Evolutionary conservation across 2,329 filamentous ascomycete genomes (phyloP).

Genomic region (Verticillium klebahnii): DNA sequence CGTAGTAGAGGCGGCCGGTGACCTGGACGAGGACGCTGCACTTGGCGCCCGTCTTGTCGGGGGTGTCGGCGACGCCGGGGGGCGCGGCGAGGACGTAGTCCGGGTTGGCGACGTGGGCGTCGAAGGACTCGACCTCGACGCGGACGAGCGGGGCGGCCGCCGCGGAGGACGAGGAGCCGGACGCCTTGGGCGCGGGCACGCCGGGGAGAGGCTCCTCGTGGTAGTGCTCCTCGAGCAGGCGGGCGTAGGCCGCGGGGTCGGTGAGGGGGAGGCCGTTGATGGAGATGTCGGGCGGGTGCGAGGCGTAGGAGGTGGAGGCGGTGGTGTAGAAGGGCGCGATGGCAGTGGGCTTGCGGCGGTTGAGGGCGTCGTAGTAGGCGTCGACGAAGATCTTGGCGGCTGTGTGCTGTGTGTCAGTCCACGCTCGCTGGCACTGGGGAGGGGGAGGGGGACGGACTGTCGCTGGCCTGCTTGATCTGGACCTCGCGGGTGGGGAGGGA

Average conservation of each 20-base stretch:
- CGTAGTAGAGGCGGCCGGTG: constrained; percentile 67
- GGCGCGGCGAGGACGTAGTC: constrained; percentile 56
- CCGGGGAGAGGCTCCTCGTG: constrained; percentile 6
- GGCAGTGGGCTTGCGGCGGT: constrained; percentile 59
- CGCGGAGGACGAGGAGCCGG: background rate
- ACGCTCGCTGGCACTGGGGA: background rate
- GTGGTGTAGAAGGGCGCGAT: constrained; percentile 68
- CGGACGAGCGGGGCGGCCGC: constrained; percentile 32
- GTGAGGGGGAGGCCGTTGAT: constrained; percentile 71
- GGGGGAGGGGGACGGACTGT: constrained; percentile 29
- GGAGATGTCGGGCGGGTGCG: constrained; percentile 61
- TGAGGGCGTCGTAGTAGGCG: constrained; percentile 71
- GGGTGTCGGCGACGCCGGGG: constrained; percentile 31
- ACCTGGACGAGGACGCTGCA: constrained; percentile 71
- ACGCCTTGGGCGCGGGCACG: background rate
- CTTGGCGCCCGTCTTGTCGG: constrained; percentile 45
- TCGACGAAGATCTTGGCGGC: constrained; percentile 69
- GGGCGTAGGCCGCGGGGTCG: constrained; percentile 60
- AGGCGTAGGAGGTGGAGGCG: constrained; percentile 44
- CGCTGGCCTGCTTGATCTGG: constrained; percentile 39
- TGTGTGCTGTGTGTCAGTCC: constrained; percentile 23
- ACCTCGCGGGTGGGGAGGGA: constrained; percentile 33
- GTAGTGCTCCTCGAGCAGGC: constrained; percentile 59
- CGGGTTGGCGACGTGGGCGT: constrained; percentile 74
- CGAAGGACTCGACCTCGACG: constrained; percentile 72